Base-by-base conservation (phyloP, 192 early-diverging fungal species). In the Rhizophagus sp. region DNA sequence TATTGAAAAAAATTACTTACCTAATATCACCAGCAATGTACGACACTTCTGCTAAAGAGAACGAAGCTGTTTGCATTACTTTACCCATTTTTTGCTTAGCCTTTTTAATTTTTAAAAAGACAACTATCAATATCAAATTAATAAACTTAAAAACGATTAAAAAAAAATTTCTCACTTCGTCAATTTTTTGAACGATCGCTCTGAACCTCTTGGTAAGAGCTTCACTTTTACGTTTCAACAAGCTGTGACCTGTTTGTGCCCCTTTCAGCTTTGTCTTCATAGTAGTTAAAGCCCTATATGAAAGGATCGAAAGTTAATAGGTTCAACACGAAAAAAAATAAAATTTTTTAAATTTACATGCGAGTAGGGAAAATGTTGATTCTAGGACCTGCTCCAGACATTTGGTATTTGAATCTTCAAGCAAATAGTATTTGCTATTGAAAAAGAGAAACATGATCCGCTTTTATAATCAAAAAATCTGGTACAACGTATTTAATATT, bases 21-120 rank as follows among this genome's bases (percentile, higher is more conserved):
- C 92, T 92, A 62, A 99, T 99, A 82, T 99, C 97, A 49, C 98
- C 98, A 6, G 97, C 95, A 75, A 92, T 94, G 82, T 99, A 98
- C 68, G 94, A 94, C 36, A 99, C 98, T 83, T 99, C 96, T 27
- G 97, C 96, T 68, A 98, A 91, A 9, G 98, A 99, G 82, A 99
- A 99, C 24, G 96, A 97, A 19, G 98, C 98, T 73, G 91, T 91
- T 83, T 99, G 98, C 95, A 99, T 95, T 62, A 99, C 93, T 84
- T 95, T 96, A 73, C 97, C 97, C 98, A 99, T 99, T 88, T 98
- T 97, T 62, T 93, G 87, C 82, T 99, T 99, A 64, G 97, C 92
- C 95, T 96, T 82, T n/a, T n/a, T 79, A 25, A 17, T 33, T 39
- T 39, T 24, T 30, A 30, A 17, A 70, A 11, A n/a, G 0, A 70